Evolutionary conservation across 495 filamentous ascomycete genomes (phyloP).

Genomic region (Aspergillus campestris): DNA sequence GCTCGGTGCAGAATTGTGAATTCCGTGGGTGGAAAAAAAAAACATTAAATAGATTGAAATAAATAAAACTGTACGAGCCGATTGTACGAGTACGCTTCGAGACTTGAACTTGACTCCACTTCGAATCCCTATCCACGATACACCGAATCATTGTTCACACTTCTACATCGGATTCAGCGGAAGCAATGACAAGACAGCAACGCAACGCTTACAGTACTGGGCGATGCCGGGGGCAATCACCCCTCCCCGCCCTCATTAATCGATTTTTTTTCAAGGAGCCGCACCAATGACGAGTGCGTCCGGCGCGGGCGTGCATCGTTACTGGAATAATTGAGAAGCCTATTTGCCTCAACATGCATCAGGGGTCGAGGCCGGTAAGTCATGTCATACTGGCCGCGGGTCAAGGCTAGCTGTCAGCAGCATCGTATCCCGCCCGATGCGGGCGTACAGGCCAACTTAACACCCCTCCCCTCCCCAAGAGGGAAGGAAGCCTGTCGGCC

Average conservation of each 20-base stretch:
- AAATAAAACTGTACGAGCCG: not conserved
- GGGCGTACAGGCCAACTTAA: too few relatives aligned
- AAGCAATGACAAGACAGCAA: conserved; percentile 1
- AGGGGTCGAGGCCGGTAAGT: not conserved
- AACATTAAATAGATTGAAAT: too few relatives aligned
- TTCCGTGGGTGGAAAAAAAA: too few relatives aligned
- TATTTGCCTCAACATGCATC: conserved; percentile 8
- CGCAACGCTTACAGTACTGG: not conserved
- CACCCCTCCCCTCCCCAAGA: too few relatives aligned
- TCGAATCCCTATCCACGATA: conserved; percentile 6
- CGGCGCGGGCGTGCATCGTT: conserved; percentile 5
- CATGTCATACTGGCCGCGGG: conserved; percentile 2
- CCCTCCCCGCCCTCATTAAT: not conserved
- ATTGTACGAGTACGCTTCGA: conserved; percentile 14
- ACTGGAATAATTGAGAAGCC: conserved; percentile 1
- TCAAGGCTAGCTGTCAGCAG: not conserved
- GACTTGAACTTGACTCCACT: conserved; percentile 5
- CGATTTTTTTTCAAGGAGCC: conserved; percentile 7
- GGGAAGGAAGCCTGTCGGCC: not conserved
- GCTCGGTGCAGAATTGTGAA: too few relatives aligned
- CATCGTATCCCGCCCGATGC: too few relatives aligned
- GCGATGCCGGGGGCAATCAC: too few relatives aligned
- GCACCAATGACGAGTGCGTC: conserved; percentile 11
- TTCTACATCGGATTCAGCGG: conserved; percentile 1
- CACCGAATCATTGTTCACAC: conserved; percentile 11